phyloP scores from a whole-genome alignment of 805 yeast species.

The Cyberlindnera mrakii region DNA sequence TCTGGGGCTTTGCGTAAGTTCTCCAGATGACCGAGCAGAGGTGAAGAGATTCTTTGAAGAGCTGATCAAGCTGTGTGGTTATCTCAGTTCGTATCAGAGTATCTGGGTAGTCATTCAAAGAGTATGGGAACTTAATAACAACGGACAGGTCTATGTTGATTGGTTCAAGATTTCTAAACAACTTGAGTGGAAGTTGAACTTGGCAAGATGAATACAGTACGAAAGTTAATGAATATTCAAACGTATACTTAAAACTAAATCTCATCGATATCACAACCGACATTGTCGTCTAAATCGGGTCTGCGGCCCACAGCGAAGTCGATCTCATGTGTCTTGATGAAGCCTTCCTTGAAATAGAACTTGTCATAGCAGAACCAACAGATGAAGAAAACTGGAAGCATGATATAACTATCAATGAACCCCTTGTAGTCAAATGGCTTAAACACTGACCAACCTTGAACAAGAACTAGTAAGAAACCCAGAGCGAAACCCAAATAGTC shows the following conservation, averaged over 20 bases:
- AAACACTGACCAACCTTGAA: slow-evolving; percentile 46
- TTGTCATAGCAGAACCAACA: slow-evolving; percentile 34
- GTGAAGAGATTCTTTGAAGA: slow-evolving; percentile 23
- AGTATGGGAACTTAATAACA: slow-evolving; percentile 32
- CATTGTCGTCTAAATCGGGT: slow-evolving; percentile 26
- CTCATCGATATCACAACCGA: slow-evolving; percentile 1
- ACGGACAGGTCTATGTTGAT: slow-evolving; percentile 31
- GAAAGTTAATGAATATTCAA: neutral
- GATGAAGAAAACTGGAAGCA: slow-evolving; percentile 51
- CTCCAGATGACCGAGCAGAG: slow-evolving; percentile 17
- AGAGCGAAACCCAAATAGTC: slow-evolving; percentile 33
- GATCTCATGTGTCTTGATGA: slow-evolving; percentile 36
- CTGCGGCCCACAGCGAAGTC: slow-evolving; percentile 47
- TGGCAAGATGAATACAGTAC: slow-evolving; percentile 14
- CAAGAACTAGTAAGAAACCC: slow-evolving; percentile 34
- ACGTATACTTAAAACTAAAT: neutral
- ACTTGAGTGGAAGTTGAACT: slow-evolving; percentile 33
- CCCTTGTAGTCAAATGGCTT: slow-evolving; percentile 42
- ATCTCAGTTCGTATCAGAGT: slow-evolving; percentile 28
- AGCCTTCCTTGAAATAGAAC: slow-evolving; percentile 32
- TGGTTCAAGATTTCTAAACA: slow-evolving; percentile 35
- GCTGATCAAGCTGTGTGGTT: slow-evolving; percentile 26
- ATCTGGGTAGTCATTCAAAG: slow-evolving; percentile 32
- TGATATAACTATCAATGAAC: slow-evolving; percentile 56
- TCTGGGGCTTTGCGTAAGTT: slow-evolving; percentile 28